Conservation (phyloP, 2,329 filamentous ascomycete species). For the Nemania sp. region DNA sequence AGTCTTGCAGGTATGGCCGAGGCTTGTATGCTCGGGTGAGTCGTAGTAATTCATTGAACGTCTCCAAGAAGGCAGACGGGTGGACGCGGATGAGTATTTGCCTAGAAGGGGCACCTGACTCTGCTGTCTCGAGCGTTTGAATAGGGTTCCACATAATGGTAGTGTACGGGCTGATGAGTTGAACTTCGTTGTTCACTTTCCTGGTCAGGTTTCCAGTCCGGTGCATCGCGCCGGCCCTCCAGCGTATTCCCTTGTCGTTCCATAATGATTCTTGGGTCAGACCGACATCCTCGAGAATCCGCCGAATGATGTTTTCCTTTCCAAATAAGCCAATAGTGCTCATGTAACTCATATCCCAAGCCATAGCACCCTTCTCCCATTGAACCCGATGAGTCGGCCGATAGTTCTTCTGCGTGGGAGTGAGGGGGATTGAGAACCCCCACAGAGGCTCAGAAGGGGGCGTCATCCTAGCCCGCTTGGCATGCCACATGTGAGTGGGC, state of each 20-base stretch:
- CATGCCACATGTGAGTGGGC: constrained; percentile 91
- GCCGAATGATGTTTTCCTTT: constrained; percentile 62
- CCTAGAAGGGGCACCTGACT: constrained; percentile 36
- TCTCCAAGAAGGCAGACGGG: constrained; percentile 75
- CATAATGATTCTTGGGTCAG: constrained; percentile 64
- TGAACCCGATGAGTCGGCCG: constrained; percentile 82
- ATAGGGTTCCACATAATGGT: constrained; percentile 75
- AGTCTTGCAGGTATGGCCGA: constrained; percentile 66
- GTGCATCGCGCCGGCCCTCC: constrained; percentile 61
- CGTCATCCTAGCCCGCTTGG: constrained; percentile 90
- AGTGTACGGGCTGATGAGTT: constrained; percentile 72
- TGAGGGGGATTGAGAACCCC: constrained; percentile 85
- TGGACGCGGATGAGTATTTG: constrained; percentile 75
- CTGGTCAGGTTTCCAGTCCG: constrained; percentile 57
- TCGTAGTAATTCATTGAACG: constrained; percentile 66
- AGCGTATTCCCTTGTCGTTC: constrained; percentile 68
- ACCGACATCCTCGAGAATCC: constrained; percentile 68
- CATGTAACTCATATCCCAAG: constrained; percentile 95
- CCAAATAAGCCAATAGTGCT: constrained; percentile 83
- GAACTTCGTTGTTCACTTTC: constrained; percentile 56
- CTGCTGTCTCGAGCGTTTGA: constrained; percentile 28
- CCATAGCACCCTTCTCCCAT: constrained; percentile 74
- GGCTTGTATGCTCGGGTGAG: constrained; percentile 65
- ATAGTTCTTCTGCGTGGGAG: constrained; percentile 88
- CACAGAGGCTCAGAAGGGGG: constrained; percentile 78